Evolutionary conservation across 306 rosid species (phyloP), one percentile per base, ranked within the genome.

Genomic region (Fagus crenata): DNA sequence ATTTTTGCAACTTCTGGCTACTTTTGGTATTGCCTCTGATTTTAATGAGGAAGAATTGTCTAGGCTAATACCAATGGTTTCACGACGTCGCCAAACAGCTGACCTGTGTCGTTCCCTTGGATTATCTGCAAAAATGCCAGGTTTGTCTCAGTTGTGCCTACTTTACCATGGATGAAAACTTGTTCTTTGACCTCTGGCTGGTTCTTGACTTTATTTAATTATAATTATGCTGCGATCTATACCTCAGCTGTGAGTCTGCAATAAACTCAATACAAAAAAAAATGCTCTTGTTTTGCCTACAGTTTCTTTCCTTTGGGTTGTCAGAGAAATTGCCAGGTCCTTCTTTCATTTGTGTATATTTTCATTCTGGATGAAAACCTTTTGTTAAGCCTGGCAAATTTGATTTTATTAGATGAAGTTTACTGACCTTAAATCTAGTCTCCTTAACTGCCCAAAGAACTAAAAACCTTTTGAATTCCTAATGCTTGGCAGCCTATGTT

Each of bases 41-140:
- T 96, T 96, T 84, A 85, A 89, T 22, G 93, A 85, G 81, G 90
- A 87, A 64, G 96, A 88, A 75, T 73, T 96, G 53, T 89, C 92
- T 76, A 86, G 91, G 89, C 86, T 96, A 51, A 85, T 96, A 68
- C 99, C 99, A 37, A 88, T 89, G 92, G 97, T 96, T 73, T 96
- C 99, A 51, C 90, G 99, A 53, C 98, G 98, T 75, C 98, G 98
- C 77, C 99, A 96, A 85, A 88, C 92, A 67, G 98, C 98, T 78
- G 99, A 92, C 73, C 86, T 96, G 51, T 96, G 99, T n/a, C 96
- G 99, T 56, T 87, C 92, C 73, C 98, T 96, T 81, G 96, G 99
- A 75, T 78, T 96, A 67, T 87, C 99, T 14, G 92, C 91, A 81
- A 92, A 90, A 87, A 96, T 96, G 99, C 91, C 93, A 81, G 98